phyloP scores from a whole-genome alignment of 1,284 basidiomycete species.

The Fistulinella cinereoalba region DNA sequence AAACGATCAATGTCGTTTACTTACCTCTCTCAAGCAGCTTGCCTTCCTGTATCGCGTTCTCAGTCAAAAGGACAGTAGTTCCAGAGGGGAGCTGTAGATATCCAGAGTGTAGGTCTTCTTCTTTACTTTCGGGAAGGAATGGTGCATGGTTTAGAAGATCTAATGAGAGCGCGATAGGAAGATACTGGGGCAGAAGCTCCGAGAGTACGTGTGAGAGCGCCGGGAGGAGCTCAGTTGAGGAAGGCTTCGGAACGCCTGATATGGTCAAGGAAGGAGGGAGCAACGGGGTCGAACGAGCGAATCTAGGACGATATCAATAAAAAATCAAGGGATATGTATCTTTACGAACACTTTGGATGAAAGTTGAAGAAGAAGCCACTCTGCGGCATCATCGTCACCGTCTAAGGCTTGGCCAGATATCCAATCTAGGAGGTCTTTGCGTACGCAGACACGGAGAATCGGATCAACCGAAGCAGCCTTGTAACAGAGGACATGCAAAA shows the following conservation, averaged over 20 bases:
- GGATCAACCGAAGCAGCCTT: constrained; percentile 20
- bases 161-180: constrained; percentile 53
- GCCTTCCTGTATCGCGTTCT: constrained; percentile 66
- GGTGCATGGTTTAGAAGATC: constrained; percentile 58
- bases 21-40: constrained; percentile 59
- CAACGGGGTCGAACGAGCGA: constrained; percentile 65
- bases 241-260: constrained; percentile 54
- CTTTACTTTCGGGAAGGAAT: constrained; percentile 66
- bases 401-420: constrained; percentile 65
- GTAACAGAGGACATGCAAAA: constrained; percentile 67
- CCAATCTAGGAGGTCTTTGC: constrained; percentile 63
- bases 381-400: constrained; percentile 69
- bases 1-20: constrained; percentile 6
- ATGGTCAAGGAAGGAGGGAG: constrained; percentile 68
- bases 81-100: constrained; percentile 70
- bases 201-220: constrained; percentile 52
- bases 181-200: constrained; percentile 51
- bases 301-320: constrained; percentile 40
- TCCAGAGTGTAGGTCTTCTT: constrained; percentile 75
- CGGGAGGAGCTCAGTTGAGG: constrained; percentile 37
- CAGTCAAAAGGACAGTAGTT: constrained; percentile 64
- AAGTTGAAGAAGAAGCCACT: constrained; percentile 69
- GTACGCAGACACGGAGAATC: constrained; percentile 23
- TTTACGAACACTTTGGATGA: constrained; percentile 65
- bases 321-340: not conserved